These are phyloP conservation scores for Phytophthora lateralis DNA, from an alignment of 352 stramenopile genomes.

Conservation along the genomic window DNA sequence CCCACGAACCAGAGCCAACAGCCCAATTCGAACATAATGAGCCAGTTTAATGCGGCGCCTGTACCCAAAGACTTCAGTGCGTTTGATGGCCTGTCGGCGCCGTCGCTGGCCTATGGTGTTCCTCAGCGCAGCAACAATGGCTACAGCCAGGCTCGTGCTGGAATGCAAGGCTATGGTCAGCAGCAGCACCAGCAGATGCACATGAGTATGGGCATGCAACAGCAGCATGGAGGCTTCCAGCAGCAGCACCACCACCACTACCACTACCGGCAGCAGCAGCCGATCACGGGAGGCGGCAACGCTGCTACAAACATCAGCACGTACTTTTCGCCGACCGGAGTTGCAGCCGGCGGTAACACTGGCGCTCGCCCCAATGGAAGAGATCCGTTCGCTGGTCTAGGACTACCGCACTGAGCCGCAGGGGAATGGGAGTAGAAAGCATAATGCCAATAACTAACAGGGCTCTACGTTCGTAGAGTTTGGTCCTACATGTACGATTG, in stretches of 20 bases:
- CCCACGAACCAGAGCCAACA: slow-evolving; percentile 27
- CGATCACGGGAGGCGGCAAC: slow-evolving; percentile 41
- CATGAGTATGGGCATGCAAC: slow-evolving; percentile 41
- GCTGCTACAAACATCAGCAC: slow-evolving; percentile 49
- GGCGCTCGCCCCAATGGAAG: slow-evolving; percentile 31
- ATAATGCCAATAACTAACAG: slow-evolving; percentile 24
- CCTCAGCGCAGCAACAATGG: slow-evolving; percentile 34
- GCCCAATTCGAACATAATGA: slow-evolving; percentile 26
- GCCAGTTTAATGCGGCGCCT: slow-evolving; percentile 30
- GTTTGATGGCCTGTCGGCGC: slow-evolving; percentile 56
- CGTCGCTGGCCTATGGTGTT: slow-evolving; percentile 28
- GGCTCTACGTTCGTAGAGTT: neutral
- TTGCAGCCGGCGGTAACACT: slow-evolving; percentile 19
- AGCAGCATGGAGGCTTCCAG: slow-evolving; percentile 24
- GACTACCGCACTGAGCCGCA: slow-evolving; percentile 49
- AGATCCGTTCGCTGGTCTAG: slow-evolving; percentile 80
- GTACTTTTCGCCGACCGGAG: slow-evolving; percentile 45
- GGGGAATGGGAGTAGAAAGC: slow-evolving; percentile 16
- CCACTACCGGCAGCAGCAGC: slow-evolving; percentile 31
- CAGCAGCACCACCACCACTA: slow-evolving; percentile 37
- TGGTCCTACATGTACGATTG: slow-evolving; percentile 14
- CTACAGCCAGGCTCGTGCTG: slow-evolving; percentile 33
- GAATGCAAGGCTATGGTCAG: slow-evolving; percentile 31
- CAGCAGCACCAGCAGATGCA: slow-evolving; percentile 30
- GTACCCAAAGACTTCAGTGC: slow-evolving; percentile 59